Conservation (phyloP, 495 filamentous ascomycete genomes). For the Penicillium antarcticum region DNA sequence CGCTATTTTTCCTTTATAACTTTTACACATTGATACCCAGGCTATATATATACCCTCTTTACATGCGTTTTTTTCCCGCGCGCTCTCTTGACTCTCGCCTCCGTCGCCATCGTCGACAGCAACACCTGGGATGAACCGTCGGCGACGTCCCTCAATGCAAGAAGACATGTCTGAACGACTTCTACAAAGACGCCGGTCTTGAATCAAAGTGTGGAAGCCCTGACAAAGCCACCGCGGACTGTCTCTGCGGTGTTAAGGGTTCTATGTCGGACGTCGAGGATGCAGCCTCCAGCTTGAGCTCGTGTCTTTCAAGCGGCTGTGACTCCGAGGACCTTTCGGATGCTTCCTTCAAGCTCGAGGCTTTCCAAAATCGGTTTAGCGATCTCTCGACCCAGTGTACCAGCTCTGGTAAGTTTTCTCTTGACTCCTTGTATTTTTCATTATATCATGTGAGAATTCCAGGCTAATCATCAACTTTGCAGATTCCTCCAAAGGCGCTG, state of each 20-base stretch:
- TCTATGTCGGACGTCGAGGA: neutral
- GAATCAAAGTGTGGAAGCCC: neutral
- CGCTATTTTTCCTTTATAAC: no score
- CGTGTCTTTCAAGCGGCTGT: neutral
- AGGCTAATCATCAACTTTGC: neutral
- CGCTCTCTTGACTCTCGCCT: neutral
- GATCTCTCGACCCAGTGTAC: neutral
- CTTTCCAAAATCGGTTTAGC: neutral
- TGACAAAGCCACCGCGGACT: neutral
- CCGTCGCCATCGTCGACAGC: neutral
- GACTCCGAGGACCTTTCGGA: neutral
- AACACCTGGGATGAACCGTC: slow-evolving; percentile 1
- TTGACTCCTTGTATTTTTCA: neutral
- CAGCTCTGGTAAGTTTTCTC: neutral
- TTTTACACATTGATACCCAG: neutral
- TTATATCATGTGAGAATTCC: neutral
- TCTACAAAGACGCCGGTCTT: neutral
- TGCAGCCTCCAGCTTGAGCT: neutral
- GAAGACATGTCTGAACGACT: neutral
- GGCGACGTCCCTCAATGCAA: slow-evolving; percentile 4
- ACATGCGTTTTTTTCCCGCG: neutral
- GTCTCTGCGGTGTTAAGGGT: neutral
- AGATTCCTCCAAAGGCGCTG: neutral
- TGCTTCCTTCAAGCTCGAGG: neutral
- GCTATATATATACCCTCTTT: neutral